Conservation (phyloP, 2,329 filamentous ascomycete species). For the Ceratocystis diversiconidia region DNA sequence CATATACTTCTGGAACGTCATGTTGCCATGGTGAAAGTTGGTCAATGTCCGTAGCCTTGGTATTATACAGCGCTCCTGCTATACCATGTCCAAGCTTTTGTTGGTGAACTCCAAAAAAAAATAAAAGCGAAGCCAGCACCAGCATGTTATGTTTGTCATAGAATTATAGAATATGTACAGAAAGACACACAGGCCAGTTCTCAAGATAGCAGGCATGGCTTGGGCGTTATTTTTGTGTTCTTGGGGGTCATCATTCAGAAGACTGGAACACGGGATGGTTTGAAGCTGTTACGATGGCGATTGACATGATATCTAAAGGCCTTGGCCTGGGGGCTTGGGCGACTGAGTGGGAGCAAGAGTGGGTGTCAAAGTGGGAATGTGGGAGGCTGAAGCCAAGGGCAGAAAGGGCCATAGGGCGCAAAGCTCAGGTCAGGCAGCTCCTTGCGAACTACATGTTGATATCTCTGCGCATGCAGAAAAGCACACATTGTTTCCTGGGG, state of each 20-base stretch:
- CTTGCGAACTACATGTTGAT: background rate
- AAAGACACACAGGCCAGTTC: background rate
- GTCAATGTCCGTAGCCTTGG: background rate
- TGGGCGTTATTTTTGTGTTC: background rate
- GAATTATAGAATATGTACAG: conserved; percentile 1
- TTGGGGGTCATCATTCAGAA: background rate
- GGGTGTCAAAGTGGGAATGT: background rate
- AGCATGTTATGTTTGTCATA: conserved; percentile 1
- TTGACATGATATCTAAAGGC: conserved; percentile 2
- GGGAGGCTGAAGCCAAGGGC: background rate
- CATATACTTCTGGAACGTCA: background rate
- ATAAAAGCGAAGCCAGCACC: background rate
- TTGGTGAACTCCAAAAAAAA: conserved; percentile 1
- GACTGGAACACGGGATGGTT: background rate
- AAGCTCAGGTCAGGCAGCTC: background rate
- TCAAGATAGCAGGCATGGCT: conserved; percentile 3
- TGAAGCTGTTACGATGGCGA: conserved; percentile 1
- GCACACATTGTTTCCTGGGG: no score
- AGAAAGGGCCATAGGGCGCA: background rate
- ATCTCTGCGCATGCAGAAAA: background rate
- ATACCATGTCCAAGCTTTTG: background rate
- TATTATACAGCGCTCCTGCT: background rate
- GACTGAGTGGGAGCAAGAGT: background rate
- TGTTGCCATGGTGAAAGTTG: background rate
- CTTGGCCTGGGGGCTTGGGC: no score